These are phyloP conservation scores for Dendrobium catenatum DNA, from an alignment of 106 monocot species.

Conservation along the genomic window DNA sequence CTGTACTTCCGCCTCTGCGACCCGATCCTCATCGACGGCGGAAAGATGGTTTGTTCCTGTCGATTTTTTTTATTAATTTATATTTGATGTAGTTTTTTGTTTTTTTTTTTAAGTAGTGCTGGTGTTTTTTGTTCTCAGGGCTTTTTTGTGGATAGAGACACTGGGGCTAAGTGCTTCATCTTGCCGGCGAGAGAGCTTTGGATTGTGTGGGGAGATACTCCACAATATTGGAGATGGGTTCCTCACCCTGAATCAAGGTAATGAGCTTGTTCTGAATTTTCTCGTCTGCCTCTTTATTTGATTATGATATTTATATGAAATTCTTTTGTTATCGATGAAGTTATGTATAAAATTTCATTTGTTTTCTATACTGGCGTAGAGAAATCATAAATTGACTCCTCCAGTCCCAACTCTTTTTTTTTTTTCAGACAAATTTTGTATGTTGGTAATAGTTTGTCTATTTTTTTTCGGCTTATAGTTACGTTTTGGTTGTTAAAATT, in stretches of 20 bases:
- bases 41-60: constrained; percentile 22
- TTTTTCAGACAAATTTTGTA: too few species aligned
- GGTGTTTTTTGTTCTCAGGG: constrained; percentile 28
- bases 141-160: constrained; percentile 57
- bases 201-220: constrained; percentile 53
- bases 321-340: neutral
- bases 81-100: too few species aligned
- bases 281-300: neutral
- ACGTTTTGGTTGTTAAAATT: too few species aligned
- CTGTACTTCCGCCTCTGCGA: constrained; percentile 39
- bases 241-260: constrained; percentile 38
- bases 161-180: constrained; percentile 60
- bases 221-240: constrained; percentile 51
- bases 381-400: too few species aligned
- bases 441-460: too few species aligned
- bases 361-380: neutral
- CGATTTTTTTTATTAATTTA: neutral
- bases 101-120: neutral
- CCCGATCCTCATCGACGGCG: constrained; percentile 41
- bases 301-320: neutral
- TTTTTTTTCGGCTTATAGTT: too few species aligned
- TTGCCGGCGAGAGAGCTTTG: constrained; percentile 49
- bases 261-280: neutral
- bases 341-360: neutral
- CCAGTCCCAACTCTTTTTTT: too few species aligned